Percentiles rank a stretch among this genome's conserved stretches.
phyloP scores from a whole-genome alignment of 495 filamentous ascomycete species.

The Annulohypoxylon nitens region DNA sequence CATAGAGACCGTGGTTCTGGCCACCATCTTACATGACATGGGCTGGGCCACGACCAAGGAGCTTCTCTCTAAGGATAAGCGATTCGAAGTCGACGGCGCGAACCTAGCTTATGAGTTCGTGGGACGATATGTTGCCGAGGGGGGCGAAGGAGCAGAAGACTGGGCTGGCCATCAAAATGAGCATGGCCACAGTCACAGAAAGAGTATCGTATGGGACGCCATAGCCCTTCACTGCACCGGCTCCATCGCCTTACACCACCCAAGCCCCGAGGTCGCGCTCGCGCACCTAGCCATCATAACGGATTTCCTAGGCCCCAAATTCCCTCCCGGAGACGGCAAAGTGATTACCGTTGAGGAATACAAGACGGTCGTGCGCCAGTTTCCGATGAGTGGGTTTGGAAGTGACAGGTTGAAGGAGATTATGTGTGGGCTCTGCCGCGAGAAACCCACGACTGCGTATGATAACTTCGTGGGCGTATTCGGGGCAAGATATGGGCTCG shows the following conservation, averaged over 20 bases:
- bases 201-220: constrained; percentile 67
- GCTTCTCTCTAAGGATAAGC: constrained; percentile 56
- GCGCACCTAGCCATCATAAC: constrained; percentile 58
- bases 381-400: constrained; percentile 56
- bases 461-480: constrained; percentile 60
- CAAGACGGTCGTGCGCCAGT: constrained; percentile 51
- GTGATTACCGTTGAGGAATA: constrained; percentile 55
- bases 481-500: constrained; percentile 56
- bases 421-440: constrained; percentile 59
- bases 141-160: constrained; percentile 18
- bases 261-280: constrained; percentile 58
- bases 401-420: constrained; percentile 51
- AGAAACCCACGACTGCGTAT: constrained; percentile 65
- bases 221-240: constrained; percentile 65
- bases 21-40: constrained; percentile 66
- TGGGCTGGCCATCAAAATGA: constrained; percentile 42
- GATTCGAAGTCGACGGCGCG: constrained; percentile 71
- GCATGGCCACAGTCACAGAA: constrained; percentile 44
- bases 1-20: constrained; percentile 59
- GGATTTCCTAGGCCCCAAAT: constrained; percentile 61
- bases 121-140: constrained; percentile 25
- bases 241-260: constrained; percentile 59
- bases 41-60: constrained; percentile 58
- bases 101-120: constrained; percentile 63
- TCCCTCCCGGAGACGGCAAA: constrained; percentile 30